phyloP scores from a whole-genome alignment of 495 filamentous ascomycete species.

The Astrothelium macrocarpum region DNA sequence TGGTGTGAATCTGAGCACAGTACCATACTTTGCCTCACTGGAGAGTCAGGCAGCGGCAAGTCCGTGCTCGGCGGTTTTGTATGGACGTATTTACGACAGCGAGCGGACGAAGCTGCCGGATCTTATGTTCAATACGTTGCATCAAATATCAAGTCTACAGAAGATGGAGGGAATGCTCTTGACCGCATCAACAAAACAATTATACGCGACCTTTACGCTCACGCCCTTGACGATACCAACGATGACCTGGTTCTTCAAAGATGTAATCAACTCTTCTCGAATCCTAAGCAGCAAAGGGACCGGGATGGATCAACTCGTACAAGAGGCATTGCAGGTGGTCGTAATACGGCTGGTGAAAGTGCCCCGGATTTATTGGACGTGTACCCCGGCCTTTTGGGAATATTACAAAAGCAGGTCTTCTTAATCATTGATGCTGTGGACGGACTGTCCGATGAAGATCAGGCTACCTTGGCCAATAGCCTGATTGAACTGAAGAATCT shows the following conservation, averaged over 20 bases:
- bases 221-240: neutral
- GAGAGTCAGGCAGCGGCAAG: neutral
- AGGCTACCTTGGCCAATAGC: neutral
- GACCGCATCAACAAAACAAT: neutral
- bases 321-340: neutral
- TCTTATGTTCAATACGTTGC: neutral
- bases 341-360: neutral
- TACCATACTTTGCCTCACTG: neutral
- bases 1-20: neutral
- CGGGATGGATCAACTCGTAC: neutral
- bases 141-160: neutral
- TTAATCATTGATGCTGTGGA: neutral
- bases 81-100: neutral
- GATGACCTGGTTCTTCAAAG: neutral
- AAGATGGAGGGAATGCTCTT: neutral
- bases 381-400: neutral
- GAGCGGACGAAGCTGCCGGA: neutral
- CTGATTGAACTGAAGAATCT: neutral
- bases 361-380: neutral
- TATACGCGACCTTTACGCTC: neutral
- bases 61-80: neutral
- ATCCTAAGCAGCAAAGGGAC: neutral
- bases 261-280: neutral
- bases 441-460: neutral
- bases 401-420: neutral